Evolutionary conservation across 768 basidiomycete species (phyloP).

Genomic region (Pleurotus cornucopiae): DNA sequence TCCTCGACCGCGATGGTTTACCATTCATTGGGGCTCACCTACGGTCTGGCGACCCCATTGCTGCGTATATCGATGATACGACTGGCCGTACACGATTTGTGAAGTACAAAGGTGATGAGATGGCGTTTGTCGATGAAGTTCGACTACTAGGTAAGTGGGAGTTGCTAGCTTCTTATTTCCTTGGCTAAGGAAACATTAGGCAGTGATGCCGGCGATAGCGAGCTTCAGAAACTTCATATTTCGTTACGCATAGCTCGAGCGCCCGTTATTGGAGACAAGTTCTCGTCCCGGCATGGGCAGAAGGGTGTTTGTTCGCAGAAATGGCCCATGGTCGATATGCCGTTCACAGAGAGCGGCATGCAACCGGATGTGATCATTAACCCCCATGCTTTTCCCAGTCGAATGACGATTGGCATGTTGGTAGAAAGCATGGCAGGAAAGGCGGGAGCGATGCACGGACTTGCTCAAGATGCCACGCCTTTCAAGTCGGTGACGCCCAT

Average conservation of each 20-base stretch:
- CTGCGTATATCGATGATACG: constrained; percentile 84
- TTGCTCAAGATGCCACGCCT: constrained; percentile 97
- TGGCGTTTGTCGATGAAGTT: constrained; percentile 85
- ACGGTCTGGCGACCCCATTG: constrained; percentile 72
- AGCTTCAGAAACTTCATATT: constrained; percentile 90
- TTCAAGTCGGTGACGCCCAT: constrained; percentile 68
- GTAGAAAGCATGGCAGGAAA: constrained; percentile 99
- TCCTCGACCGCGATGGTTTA: constrained; percentile 80
- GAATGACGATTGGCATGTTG: constrained; percentile 99
- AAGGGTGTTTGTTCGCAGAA: constrained; percentile 99
- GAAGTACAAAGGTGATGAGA: constrained; percentile 97
- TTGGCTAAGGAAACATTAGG: constrained; percentile 38
- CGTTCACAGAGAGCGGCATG: constrained; percentile 97
- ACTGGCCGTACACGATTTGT: constrained; percentile 78
- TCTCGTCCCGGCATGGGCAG: constrained; percentile 97
- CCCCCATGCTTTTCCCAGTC: constrained; percentile 97
- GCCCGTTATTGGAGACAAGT: constrained; percentile 98
- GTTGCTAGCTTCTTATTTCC: background rate
- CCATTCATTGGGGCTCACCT: constrained; percentile 74
- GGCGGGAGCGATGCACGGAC: constrained; percentile 95
- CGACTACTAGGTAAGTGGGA: constrained; percentile 70
- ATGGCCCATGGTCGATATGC: constrained; percentile 98
- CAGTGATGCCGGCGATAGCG: constrained; percentile 80
- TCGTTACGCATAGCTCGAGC: constrained; percentile 90
- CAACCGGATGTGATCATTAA: constrained; percentile 99